Evolutionary conservation across 257 asterid species (phyloP).

Genomic region (Leptodermis oblonga): DNA sequence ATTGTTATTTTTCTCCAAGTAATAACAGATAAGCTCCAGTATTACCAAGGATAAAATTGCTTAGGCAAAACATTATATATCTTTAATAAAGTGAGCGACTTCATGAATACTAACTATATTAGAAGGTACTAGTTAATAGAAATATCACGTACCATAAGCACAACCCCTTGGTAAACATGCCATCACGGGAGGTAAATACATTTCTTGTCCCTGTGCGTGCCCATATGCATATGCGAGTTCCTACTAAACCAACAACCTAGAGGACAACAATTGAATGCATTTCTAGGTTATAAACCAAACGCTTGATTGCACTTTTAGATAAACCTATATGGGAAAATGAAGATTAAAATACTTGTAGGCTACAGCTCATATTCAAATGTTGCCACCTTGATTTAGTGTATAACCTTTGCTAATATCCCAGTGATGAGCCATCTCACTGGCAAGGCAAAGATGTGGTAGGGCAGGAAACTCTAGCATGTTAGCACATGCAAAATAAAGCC

Average conservation of each 20-base stretch:
- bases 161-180: conserved; percentile 71
- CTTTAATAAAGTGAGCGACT: not conserved
- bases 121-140: not conserved
- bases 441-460: not conserved
- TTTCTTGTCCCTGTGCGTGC: conserved; percentile 68
- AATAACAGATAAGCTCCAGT: not conserved
- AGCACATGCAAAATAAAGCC: not conserved
- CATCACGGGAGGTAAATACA: conserved; percentile 75
- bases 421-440: not conserved
- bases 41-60: not conserved
- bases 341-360: not conserved
- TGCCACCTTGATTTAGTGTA: not conserved
- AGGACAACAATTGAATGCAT: conserved; percentile 19
- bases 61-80: too few species aligned
- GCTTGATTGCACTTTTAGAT: not conserved
- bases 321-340: not conserved
- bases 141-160: conserved; percentile 77
- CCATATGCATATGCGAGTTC: conserved; percentile 92
- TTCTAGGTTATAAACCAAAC: conserved; percentile 18
- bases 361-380: not conserved
- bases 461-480: not conserved
- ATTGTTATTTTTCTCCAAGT: not conserved
- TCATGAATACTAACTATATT: not conserved
- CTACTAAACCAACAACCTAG: conserved; percentile 91
- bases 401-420: not conserved